These are phyloP conservation scores for Trichodelitschia bisporula DNA, from an alignment of 495 filamentous ascomycete genomes.

Conservation along the genomic window DNA sequence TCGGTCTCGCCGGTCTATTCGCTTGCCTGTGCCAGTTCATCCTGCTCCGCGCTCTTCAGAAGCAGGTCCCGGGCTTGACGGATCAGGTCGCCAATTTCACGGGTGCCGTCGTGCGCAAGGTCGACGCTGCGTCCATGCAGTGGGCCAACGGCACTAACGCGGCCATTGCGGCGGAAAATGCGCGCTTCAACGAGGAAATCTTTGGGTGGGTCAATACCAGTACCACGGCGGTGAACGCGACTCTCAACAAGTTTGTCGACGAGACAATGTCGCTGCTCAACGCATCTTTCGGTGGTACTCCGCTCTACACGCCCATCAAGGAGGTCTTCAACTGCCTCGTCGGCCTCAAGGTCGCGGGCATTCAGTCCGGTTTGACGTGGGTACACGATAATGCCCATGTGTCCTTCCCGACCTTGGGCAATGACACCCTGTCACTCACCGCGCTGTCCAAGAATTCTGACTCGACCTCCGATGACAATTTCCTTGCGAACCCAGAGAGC, in stretches of 20 bases:
- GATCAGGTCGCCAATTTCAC: slow-evolving; percentile 61
- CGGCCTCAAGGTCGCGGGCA: slow-evolving; percentile 19
- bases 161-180: slow-evolving; percentile 39
- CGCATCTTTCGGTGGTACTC: slow-evolving; percentile 52
- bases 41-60: slow-evolving; percentile 44
- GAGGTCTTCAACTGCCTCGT: slow-evolving; percentile 29
- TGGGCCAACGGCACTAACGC: slow-evolving; percentile 62
- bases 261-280: slow-evolving; percentile 47
- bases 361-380: slow-evolving; percentile 77
- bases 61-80: slow-evolving; percentile 51
- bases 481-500: slow-evolving; percentile 46
- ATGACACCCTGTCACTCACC: slow-evolving; percentile 66
- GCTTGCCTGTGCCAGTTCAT: slow-evolving; percentile 69
- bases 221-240: slow-evolving; percentile 59
- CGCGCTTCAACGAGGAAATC: slow-evolving; percentile 56
- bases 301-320: slow-evolving; percentile 44
- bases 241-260: slow-evolving; percentile 57
- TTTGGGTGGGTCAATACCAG: slow-evolving; percentile 75
- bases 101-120: slow-evolving; percentile 42
- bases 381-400: slow-evolving; percentile 66
- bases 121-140: slow-evolving; percentile 45
- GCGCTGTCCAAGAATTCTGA: slow-evolving; percentile 34
- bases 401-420: slow-evolving; percentile 48
- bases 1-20: slow-evolving; percentile 66
- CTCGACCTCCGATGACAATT: slow-evolving; percentile 29